phyloP scores from a whole-genome alignment of 2,329 filamentous ascomycete species.

The Scopulariopsis brevicaulis region DNA sequence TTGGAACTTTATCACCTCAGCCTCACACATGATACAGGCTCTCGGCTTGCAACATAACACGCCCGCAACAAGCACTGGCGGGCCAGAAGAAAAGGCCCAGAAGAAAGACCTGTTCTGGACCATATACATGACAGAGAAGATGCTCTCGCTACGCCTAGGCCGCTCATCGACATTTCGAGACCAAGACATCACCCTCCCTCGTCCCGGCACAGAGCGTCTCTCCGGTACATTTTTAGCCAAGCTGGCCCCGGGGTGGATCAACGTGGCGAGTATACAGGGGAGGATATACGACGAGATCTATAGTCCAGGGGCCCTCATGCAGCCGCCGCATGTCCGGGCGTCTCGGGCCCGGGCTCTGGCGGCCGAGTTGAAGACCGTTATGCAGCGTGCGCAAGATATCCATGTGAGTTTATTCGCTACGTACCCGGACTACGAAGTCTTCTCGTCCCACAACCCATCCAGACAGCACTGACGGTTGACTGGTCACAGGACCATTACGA shows the following conservation, averaged over 20 bases:
- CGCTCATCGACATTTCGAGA: conserved; percentile 37
- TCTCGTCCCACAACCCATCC: not conserved
- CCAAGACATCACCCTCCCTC: conserved; percentile 38
- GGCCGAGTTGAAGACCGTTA: conserved; percentile 20
- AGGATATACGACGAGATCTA: conserved; percentile 45
- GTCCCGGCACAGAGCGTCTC: conserved; percentile 19
- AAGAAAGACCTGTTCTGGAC: conserved; percentile 38
- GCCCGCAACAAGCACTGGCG: conserved; percentile 5
- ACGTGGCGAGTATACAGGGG: conserved; percentile 39
- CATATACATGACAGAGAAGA: conserved; percentile 45
- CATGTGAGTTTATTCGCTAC: conserved; percentile 1
- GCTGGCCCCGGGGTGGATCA: conserved; percentile 34
- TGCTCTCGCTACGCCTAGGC: conserved; percentile 41
- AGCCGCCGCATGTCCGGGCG: conserved; percentile 18
- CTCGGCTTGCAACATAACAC: conserved; percentile 16
- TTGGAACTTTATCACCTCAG: conserved; percentile 17
- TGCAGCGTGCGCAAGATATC: conserved; percentile 12
- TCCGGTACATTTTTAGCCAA: conserved; percentile 12
- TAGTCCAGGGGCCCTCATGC: conserved; percentile 24
- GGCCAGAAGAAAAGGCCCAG: conserved; percentile 3
- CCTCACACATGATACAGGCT: conserved; percentile 18
- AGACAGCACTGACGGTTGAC: not conserved
- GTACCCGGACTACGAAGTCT: conserved; percentile 1
- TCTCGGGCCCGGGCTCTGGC: conserved; percentile 19
- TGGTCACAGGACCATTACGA: not conserved